Percentiles rank a stretch among this genome's conserved stretches.
phyloP scores from a whole-genome alignment of 441 rosid genomes.

The Euphorbia celastroides region DNA sequence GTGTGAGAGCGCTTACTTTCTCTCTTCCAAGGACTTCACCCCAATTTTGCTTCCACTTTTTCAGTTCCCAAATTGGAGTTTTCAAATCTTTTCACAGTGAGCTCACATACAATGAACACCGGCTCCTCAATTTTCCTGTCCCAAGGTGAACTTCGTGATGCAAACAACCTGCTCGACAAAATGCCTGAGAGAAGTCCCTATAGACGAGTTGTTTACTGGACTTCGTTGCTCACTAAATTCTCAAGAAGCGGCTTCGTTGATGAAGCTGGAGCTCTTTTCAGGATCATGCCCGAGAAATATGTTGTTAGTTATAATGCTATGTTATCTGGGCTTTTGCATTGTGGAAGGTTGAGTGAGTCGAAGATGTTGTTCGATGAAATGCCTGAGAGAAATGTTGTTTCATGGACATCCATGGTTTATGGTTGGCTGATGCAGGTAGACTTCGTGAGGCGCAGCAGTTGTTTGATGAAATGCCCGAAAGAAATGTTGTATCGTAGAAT shows the following conservation, averaged over 20 bases:
- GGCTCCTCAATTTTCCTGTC: conserved; percentile 32
- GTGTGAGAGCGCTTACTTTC: conserved; percentile 16
- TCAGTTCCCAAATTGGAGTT: conserved; percentile 18
- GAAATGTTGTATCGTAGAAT: conserved; percentile 74
- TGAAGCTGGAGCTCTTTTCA: conserved; percentile 53
- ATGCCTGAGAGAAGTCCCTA: conserved; percentile 39
- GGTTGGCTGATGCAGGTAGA: conserved; percentile 51
- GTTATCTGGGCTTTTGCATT: conserved; percentile 46
- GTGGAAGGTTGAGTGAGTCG: conserved; percentile 47
- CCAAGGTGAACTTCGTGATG: conserved; percentile 32
- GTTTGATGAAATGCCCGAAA: conserved; percentile 72
- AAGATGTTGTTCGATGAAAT: conserved; percentile 51
- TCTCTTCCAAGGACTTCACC: conserved; percentile 16
- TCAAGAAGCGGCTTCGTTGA: conserved; percentile 45
- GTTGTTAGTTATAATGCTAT: conserved; percentile 66
- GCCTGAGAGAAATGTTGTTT: conserved; percentile 68
- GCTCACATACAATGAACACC: conserved; percentile 37
- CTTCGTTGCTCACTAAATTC: conserved; percentile 51
- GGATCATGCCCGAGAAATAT: conserved; percentile 53
- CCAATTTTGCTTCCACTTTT: conserved; percentile 7
- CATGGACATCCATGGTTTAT: conserved; percentile 71
- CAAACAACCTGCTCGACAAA: conserved; percentile 53
- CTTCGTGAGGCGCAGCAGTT: conserved; percentile 41
- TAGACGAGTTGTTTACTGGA: conserved; percentile 44
- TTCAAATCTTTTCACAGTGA: conserved; percentile 20